Base-by-base conservation (phyloP, 208 protist genomes). In the Acanthamoeba castellanii region DNA sequence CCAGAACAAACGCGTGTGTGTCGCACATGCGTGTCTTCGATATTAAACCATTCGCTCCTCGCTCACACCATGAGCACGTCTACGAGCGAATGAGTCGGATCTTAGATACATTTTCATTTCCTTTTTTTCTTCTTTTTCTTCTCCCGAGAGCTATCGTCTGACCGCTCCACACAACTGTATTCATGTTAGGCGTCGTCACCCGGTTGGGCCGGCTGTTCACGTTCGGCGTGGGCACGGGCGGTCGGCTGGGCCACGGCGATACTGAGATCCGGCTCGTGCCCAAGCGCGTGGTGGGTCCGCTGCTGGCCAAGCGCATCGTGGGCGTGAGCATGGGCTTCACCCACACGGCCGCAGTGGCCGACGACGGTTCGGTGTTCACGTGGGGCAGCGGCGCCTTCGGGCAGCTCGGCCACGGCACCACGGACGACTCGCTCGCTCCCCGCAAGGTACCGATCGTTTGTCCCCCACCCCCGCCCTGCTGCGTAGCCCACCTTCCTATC, bases 371-470 rank as follows among this genome's bases (percentile, higher is more conserved):
- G 7, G 50, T 88, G 47, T 88, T 66, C 81, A 88, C 81, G 47
- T 88, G 81, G 81, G 81, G 81, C 81, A 88, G 81, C 52, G 81
- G 81, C 47, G 52, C 18, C 18, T 88, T 88, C n/a, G 81, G 81
- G 45, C 81, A 88, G 30, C 81, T 88, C 5, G 81, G 81, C 81
- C 81, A 88, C n/a, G 81, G 81, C 14, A 27, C 42, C n/a, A 55
- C 50, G 6, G 81, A 88, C 7, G 81, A 88, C 30, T 64, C 42
- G 27, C 32, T 88, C 13, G 52, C 18, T 8, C 81, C 81, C 8
- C 42, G 52, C 13, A 55, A 64, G 81, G 42, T 88, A 27, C n/a
- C n/a, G n/a, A n/a, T n/a, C n/a, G n/a, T n/a, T 20, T 27, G 72
- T 27, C 34, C 7, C 72, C 37, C 30, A 47, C 74, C 64, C 7